Conservation (phyloP, 2,329 filamentous ascomycete species). For the Coniochaeta ligniaria region DNA sequence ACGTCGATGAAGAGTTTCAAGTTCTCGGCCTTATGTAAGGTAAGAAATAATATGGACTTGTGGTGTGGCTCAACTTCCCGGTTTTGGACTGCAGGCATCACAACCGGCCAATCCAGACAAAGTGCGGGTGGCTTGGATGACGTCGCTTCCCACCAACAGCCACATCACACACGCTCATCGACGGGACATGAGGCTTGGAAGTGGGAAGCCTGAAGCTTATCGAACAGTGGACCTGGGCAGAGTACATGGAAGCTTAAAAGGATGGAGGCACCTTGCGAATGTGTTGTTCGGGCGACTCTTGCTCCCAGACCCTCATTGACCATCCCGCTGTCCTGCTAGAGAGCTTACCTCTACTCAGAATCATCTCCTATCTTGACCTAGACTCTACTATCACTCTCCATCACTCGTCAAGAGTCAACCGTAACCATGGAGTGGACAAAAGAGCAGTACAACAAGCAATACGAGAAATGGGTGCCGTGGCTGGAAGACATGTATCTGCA, state of each 20-base stretch:
- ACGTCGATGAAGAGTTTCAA: neutral
- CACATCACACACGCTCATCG: neutral
- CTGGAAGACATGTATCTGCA: conserved; percentile 65
- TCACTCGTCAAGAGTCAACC: neutral
- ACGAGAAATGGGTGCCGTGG: conserved; percentile 72
- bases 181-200: neutral
- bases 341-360: too few species aligned
- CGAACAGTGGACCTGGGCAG: neutral
- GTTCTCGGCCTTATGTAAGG: neutral
- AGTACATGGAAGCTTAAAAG: too few species aligned
- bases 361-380: too few species aligned
- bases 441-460: conserved; percentile 62
- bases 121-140: neutral
- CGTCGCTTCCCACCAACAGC: neutral
- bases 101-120: neutral
- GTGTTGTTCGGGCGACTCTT: too few species aligned
- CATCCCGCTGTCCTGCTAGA: too few species aligned
- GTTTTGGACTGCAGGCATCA: neutral
- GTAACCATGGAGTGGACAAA: conserved; percentile 42
- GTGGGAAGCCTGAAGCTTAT: neutral
- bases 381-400: neutral
- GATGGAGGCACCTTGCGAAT: too few species aligned
- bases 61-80: neutral
- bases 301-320: too few species aligned
- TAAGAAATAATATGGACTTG: neutral